Percentiles rank a stretch among this genome's conserved stretches.
phyloP scores from a whole-genome alignment of 352 stramenopile species.

The Phytophthora foliorum region DNA sequence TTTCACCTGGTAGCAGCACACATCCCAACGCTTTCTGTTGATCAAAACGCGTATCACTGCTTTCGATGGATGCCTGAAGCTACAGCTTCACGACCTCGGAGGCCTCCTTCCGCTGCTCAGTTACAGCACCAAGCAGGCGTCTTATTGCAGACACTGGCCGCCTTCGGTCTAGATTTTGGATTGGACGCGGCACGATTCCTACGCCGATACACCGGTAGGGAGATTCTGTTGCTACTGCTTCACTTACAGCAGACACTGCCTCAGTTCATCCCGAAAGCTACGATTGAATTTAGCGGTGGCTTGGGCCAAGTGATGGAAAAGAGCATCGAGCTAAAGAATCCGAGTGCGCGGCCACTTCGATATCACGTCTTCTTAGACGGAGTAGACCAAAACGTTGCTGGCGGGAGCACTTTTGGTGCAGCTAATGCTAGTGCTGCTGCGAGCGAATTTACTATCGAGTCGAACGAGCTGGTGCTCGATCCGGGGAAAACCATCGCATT shows the following conservation, averaged over 20 bases:
- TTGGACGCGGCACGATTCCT: slow-evolving; percentile 65
- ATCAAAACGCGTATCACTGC: slow-evolving; percentile 75
- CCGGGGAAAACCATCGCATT: slow-evolving; percentile 79
- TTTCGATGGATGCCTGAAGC: slow-evolving; percentile 54
- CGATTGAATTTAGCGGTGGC: slow-evolving; percentile 92
- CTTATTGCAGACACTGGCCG: slow-evolving; percentile 67
- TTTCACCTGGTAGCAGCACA: slow-evolving; percentile 91
- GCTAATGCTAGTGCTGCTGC: not conserved
- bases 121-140: slow-evolving; percentile 65
- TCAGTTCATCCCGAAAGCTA: slow-evolving; percentile 94
- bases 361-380: slow-evolving; percentile 93
- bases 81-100: slow-evolving; percentile 34
- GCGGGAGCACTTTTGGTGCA: not conserved
- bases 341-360: slow-evolving; percentile 76
- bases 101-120: slow-evolving; percentile 35
- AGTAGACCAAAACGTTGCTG: slow-evolving; percentile 2
- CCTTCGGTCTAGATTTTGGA: slow-evolving; percentile 87
- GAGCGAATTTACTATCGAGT: slow-evolving; percentile 83
- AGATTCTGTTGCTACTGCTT: slow-evolving; percentile 88
- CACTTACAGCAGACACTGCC: slow-evolving; percentile 93
- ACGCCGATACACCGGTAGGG: slow-evolving; percentile 61
- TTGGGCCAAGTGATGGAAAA: slow-evolving; percentile 92
- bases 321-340: slow-evolving; percentile 95
- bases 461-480: slow-evolving; percentile 78
- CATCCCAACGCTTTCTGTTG: slow-evolving; percentile 80